Conservation (phyloP, 768 basidiomycete species). For the Russula griseocarnosa region DNA sequence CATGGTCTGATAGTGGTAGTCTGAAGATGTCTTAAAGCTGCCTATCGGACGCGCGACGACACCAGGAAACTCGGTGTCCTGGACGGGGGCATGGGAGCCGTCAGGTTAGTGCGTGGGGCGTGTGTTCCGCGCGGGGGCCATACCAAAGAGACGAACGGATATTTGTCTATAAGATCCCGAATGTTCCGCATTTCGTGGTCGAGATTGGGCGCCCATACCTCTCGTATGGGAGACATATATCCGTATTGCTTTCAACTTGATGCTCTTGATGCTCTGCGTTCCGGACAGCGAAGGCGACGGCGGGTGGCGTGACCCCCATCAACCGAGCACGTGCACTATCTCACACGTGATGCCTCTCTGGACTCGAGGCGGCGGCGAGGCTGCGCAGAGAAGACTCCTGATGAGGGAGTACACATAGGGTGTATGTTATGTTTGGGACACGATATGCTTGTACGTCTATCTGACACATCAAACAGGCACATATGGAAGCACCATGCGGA, state of each 20-base stretch:
- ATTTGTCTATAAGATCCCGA: conserved; percentile 80
- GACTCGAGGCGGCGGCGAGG: conserved; percentile 7
- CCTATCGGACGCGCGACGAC: conserved; percentile 98
- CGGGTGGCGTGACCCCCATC: conserved; percentile 12
- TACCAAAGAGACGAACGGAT: conserved; percentile 95
- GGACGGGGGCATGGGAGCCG: conserved; percentile 30
- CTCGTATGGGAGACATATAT: conserved; percentile 76
- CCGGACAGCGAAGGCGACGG: not conserved
- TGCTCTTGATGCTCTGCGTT: not conserved
- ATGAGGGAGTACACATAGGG: conserved; percentile 1
- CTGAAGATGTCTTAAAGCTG: conserved; percentile 90
- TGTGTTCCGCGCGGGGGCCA: conserved; percentile 31
- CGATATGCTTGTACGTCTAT: conserved; percentile 26
- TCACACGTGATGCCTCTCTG: conserved; percentile 12
- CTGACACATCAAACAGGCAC: conserved; percentile 28
- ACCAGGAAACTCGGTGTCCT: conserved; percentile 99
- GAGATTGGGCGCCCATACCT: conserved; percentile 94
- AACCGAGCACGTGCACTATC: conserved; percentile 17
- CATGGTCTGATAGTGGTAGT: conserved; percentile 99
- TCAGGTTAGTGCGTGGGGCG: conserved; percentile 20
- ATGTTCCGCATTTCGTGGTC: conserved; percentile 89
- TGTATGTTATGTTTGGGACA: conserved; percentile 6
- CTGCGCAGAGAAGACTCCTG: not conserved
- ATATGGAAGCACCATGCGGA: conserved; percentile 26
- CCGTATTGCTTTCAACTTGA: not conserved